Base-by-base conservation (phyloP, 768 basidiomycete genomes). In the Ephemerocybe angulata region DNA sequence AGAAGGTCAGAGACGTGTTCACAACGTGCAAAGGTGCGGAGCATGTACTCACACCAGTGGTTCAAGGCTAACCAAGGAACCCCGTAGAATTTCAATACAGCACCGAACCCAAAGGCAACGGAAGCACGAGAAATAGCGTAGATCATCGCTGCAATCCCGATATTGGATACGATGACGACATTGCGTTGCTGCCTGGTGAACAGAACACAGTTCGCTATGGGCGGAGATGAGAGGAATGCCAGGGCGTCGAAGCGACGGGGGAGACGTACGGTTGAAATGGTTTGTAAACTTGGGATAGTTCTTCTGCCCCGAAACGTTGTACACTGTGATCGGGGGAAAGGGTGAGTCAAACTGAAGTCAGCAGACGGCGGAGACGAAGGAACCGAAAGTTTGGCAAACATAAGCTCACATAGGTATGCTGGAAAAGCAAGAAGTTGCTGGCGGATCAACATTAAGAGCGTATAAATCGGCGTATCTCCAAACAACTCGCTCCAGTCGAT, bases 251-350 rank as follows among this genome's bases (percentile, higher is more conserved):
- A 19, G 40, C 21, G 43, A 24, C 24, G 52, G 37, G 44, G 56
- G 8, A 48, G 12, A 71, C 81, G 67, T 54, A 84, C 82, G 83
- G 65, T 83, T 70, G 60, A 84, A 85, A 60, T 86, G 85, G 58
- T 84, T 85, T n/a, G 84, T 84, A 76, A 80, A 78, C 58, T 79
- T 77, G 1, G 82, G 81, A 61, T 85, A 83, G 22, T 61, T 65
- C 61, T 81, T 81, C 60, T 82, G 83, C 3, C 83, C 82, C 22
- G 83, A 84, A 10, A 84, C 82, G 61, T 86, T 84, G 67, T 74
- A 80, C 19, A 84, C 79, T 82, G 70, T 7, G 64, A 64, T 52
- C 58, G 15, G 28, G 57, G 12, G 53, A 46, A 33, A 54, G 53
- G 10, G 4, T 11, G 12, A 44, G 53, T 47, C 21, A 21, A 33